Evolutionary conservation across 305 asterid species (phyloP), one percentile per base, ranked within the genome.

Genomic region (Fraxinus ornus): DNA sequence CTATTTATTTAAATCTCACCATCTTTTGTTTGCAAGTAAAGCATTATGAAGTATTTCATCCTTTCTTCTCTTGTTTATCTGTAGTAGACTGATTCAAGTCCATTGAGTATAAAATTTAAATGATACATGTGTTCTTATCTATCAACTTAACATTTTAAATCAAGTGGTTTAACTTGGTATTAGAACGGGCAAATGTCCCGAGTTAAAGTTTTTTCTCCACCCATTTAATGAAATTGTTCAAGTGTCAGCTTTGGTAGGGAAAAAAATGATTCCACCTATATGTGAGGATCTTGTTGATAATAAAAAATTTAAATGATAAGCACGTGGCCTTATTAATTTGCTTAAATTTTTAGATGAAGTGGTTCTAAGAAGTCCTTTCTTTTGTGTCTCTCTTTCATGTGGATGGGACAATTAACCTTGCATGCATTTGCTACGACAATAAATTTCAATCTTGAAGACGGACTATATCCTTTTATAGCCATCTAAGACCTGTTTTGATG

Each of bases 401-500:
- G 75, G 75, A 68, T 68, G 37, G 19, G 19, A 68, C 75, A 68
- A 68, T 68, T 28, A 68, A 68, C 32, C 72, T 62, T 62, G 37
- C 37, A 68, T 28, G 75, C 37, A 68, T 68, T 68, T 68, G n/a
- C 75, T 26, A 68, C 19, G 21, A 28, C 35, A 12, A 68, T 68
- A 28, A 28, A 57, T 70, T 76, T 64, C 73, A 74, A 80, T 76
- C 39, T 30, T 77, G 22, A 37, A 26, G 87, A 36, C 41, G 5
- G 55, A 28, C 36, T 2, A 64, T 66, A 64, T 66, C 44, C 77
- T 78, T 75, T 33, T 24, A 62, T 79, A 79, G 82, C 76, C 24
- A 68, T 28, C 37, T 66, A 41, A 28, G 84, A 32, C 47, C 37
- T 68, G 26, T 64, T 70, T 41, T 68, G 82, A 39, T 83, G 72